A percentile compares a stretch with the other conserved stretches of the same genome.
phyloP scores from a whole-genome alignment of 2,329 filamentous ascomycete genomes.

The Didymella keratinophila region DNA sequence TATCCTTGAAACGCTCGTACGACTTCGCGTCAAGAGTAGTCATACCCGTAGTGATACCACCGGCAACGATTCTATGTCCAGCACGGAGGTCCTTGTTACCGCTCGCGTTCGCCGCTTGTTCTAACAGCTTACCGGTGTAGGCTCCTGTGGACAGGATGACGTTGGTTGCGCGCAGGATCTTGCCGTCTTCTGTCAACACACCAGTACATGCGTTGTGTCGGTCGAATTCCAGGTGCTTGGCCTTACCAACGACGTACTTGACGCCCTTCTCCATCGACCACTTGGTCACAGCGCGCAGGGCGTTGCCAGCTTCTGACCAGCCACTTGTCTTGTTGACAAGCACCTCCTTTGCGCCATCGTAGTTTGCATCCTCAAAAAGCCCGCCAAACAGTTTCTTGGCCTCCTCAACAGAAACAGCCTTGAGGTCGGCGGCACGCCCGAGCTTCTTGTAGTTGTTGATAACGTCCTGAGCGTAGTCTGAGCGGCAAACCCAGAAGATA shows the following conservation, averaged over 20 bases:
- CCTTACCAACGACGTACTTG: constrained; percentile 64
- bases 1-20: constrained; percentile 38
- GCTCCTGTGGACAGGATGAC: constrained; percentile 54
- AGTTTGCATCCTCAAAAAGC: constrained; percentile 68
- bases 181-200: constrained; percentile 49
- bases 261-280: constrained; percentile 64
- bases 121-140: constrained; percentile 54
- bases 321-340: constrained; percentile 68
- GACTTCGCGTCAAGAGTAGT: constrained; percentile 52
- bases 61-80: constrained; percentile 63
- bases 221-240: constrained; percentile 59
- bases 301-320: constrained; percentile 69
- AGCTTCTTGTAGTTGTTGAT: constrained; percentile 61
- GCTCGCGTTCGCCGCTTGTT: constrained; percentile 57
- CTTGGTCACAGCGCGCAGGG: constrained; percentile 63
- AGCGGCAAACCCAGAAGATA: constrained; percentile 55
- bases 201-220: constrained; percentile 52
- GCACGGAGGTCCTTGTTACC: constrained; percentile 61
- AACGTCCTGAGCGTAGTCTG: constrained; percentile 58
- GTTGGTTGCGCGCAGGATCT: constrained; percentile 33
- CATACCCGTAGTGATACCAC: constrained; percentile 61
- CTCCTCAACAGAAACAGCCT: constrained; percentile 56
- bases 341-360: constrained; percentile 65
- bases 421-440: constrained; percentile 57
- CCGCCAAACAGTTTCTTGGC: constrained; percentile 66